Conservation (phyloP, 2,329 filamentous ascomycete genomes). For the Rosellinia necatrix region DNA sequence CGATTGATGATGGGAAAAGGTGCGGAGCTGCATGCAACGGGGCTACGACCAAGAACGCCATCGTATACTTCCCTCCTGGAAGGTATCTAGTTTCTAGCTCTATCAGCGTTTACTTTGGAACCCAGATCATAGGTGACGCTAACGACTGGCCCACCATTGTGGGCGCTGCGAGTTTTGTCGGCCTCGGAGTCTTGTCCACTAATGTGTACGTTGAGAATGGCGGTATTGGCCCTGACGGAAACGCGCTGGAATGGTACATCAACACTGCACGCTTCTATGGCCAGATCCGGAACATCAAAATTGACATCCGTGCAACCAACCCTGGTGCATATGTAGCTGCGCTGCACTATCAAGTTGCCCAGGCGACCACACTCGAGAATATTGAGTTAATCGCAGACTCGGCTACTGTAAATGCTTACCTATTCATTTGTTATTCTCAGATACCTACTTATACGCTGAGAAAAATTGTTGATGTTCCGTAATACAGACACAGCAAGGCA, state of each 20-base stretch:
- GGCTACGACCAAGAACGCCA: neutral
- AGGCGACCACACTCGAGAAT: slow-evolving; percentile 9
- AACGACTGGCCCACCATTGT: slow-evolving; percentile 4
- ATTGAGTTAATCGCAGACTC: neutral
- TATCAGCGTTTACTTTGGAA: slow-evolving; percentile 1
- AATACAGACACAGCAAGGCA: slow-evolving; percentile 51
- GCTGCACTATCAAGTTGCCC: slow-evolving; percentile 9
- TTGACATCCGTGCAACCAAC: neutral
- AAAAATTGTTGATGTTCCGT: no score
- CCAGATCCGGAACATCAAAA: slow-evolving; percentile 12
- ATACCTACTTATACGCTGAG: no score
- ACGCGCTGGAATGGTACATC: slow-evolving; percentile 3
- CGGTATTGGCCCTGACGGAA: neutral
- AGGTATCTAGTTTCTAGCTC: neutral
- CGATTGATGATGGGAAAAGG: slow-evolving; percentile 3
- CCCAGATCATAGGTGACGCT: slow-evolving; percentile 2
- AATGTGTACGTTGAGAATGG: slow-evolving; percentile 5
- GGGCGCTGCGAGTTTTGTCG: neutral
- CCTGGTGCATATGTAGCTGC: neutral
- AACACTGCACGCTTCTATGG: slow-evolving; percentile 3
- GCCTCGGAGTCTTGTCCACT: slow-evolving; percentile 3
- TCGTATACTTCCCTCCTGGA: slow-evolving; percentile 9
- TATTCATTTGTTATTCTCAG: no score
- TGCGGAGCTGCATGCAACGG: slow-evolving; percentile 6
- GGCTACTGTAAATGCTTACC: no score